A percentile compares a stretch with the other conserved stretches of the same genome.
Conservation (phyloP, 2,329 filamentous ascomycete genomes). For the Dendryphion nanum region DNA sequence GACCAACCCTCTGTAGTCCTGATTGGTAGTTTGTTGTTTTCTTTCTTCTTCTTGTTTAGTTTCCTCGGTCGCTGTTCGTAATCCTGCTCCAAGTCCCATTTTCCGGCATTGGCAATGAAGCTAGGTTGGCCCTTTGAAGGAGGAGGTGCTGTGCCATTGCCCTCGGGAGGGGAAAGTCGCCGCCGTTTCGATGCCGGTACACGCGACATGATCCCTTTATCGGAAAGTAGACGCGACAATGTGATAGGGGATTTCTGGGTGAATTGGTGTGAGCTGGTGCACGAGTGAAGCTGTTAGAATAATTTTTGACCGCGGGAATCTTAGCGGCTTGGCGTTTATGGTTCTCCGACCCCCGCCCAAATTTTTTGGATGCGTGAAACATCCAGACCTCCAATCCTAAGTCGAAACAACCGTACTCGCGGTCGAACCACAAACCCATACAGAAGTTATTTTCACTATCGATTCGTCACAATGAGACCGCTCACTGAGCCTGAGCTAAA, state of each 20-base stretch:
- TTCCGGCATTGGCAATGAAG: conserved; percentile 72
- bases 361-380: no score
- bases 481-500: conserved; percentile 77
- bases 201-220: conserved; percentile 35
- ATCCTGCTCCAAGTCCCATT: conserved; percentile 89
- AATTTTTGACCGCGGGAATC: no score
- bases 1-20: conserved; percentile 78
- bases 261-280: no score
- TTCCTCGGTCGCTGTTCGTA: conserved; percentile 82
- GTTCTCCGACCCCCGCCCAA: no score
- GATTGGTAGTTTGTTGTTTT: conserved; percentile 76
- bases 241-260: no score
- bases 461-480: conserved; percentile 74
- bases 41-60: conserved; percentile 68
- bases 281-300: no score
- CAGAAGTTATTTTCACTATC: no score
- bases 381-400: no score
- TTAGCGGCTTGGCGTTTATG: no score
- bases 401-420: no score
- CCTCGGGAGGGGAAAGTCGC: conserved; percentile 36
- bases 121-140: conserved; percentile 39
- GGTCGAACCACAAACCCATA: no score
- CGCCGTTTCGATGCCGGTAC: conserved; percentile 37
- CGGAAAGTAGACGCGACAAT: no score
- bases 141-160: conserved; percentile 15